A percentile compares a stretch with the other conserved stretches of the same genome.
phyloP scores from a whole-genome alignment of 2,329 filamentous ascomycete species.

The Cryphonectria radicalis region DNA sequence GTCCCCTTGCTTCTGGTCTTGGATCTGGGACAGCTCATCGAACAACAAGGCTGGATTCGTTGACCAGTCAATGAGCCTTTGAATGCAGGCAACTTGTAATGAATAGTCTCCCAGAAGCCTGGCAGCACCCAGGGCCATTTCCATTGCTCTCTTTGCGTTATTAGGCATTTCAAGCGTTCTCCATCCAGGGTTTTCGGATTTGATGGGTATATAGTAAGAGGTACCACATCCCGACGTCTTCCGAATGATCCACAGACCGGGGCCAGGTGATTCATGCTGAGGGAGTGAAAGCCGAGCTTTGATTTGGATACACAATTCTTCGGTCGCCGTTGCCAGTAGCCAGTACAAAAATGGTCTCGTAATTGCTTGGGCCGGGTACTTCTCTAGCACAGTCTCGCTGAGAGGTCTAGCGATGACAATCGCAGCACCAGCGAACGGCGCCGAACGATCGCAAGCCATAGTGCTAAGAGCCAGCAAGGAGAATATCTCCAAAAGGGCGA shows the following conservation, averaged over 20 bases:
- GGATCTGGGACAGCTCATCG: slow-evolving; percentile 4
- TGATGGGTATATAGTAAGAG: slow-evolving; percentile 5
- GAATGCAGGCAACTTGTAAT: background rate
- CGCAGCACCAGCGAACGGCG: background rate
- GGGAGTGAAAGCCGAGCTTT: background rate
- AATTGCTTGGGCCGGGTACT: background rate
- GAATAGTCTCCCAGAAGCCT: background rate
- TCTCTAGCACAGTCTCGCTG: background rate
- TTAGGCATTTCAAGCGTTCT: background rate
- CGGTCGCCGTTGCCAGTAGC: background rate
- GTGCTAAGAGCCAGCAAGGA: background rate
- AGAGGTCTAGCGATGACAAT: background rate
- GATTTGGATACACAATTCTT: background rate
- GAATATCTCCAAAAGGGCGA: slow-evolving; percentile 10
- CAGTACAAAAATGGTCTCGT: slow-evolving; percentile 4
- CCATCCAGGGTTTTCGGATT: slow-evolving; percentile 7
- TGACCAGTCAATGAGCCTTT: background rate
- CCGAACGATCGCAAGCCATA: too few relatives aligned
- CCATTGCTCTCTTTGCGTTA: background rate
- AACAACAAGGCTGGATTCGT: background rate
- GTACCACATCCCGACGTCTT: background rate
- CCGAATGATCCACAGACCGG: background rate
- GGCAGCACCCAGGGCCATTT: background rate
- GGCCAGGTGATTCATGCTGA: background rate
- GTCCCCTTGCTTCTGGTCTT: background rate